Base-by-base conservation (phyloP, 2,329 filamentous ascomycete species). In the Talaromyces sp. region DNA sequence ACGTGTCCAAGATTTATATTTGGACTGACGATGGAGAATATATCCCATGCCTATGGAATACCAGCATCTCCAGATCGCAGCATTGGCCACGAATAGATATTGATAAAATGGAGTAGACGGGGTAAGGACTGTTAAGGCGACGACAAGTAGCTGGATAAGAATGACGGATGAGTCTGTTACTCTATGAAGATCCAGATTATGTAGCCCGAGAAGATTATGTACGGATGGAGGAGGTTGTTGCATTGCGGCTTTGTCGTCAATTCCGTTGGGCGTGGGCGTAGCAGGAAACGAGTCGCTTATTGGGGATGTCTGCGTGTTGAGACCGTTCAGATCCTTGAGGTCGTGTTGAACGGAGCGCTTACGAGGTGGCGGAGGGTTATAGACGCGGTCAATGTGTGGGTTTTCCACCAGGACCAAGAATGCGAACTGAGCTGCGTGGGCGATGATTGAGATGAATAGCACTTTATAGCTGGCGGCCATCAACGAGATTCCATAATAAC, bases 381-480 rank as follows among this genome's bases (percentile, higher is more conserved):
- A 99, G 3, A 89, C 97, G 82, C 96, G 96, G 74, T 98, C 93
- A 79, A 99, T 99, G 75, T 99, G 95, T 61, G 95, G 95, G 74
- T 96, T 97, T 81, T 99, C 95, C 69, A 99, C 92, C 67, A 92
- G 84, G 62, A 92, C 88, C 69, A 99, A 85, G 82, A 99, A 99
- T 67, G 89, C 89, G 77, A 99, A 94, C 80, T 99, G 95, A 66
- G 93, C 92, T 72, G 93, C 88, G 81, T 99, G 95, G 67, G 94
- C 95, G 73, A 96, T 81, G 73, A 99, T 94, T 65, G 95, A 98
- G 77, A 98, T 97, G 83, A 96, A 93, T 59, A 99, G 86, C 66
- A 99, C 94, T 74, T 94, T 93, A 80, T 98, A 98, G 83, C 95
- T 99, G 68, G 94, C 94, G 56, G 93, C 93, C 90, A 99, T 96